Percentiles rank a stretch among this genome's conserved stretches.
These are phyloP conservation scores for Ceratobasidium sp. DNA, from an alignment of 1,284 basidiomycete species.

Conservation along the genomic window DNA sequence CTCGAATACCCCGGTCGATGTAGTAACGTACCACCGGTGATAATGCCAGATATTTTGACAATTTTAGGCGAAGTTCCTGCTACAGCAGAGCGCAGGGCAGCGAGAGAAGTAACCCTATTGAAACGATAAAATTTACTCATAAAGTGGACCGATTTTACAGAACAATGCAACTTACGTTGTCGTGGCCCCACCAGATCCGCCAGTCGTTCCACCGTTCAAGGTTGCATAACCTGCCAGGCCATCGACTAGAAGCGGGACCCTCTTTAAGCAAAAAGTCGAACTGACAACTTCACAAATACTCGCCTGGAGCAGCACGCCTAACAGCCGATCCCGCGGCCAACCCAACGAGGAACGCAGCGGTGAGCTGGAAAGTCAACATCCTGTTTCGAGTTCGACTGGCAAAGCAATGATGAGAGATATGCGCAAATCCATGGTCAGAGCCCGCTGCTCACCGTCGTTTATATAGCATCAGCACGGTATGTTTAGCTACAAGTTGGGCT, in stretches of 20 bases:
- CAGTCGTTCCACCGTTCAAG: slow-evolving; percentile 46
- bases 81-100: slow-evolving; percentile 47
- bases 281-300: neutral
- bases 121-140: neutral
- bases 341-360: slow-evolving; percentile 21
- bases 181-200: slow-evolving; percentile 37
- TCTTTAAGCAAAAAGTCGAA: neutral
- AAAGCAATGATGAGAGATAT: neutral
- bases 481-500: neutral
- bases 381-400: neutral
- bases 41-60: slow-evolving; percentile 46
- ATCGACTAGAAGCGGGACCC: neutral
- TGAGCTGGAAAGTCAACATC: slow-evolving; percentile 28
- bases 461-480: neutral
- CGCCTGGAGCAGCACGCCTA: slow-evolving; percentile 36
- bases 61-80: slow-evolving; percentile 45
- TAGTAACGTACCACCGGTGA: slow-evolving; percentile 29
- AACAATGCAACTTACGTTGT: slow-evolving; percentile 27
- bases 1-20: neutral
- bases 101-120: slow-evolving; percentile 46
- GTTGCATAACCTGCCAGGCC: slow-evolving; percentile 40
- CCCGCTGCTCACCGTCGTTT: neutral
- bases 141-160: neutral
- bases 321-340: slow-evolving; percentile 20
- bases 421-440: neutral